phyloP scores from a whole-genome alignment of 805 yeast species.

The Saccharomycopsis synnaedendra region DNA sequence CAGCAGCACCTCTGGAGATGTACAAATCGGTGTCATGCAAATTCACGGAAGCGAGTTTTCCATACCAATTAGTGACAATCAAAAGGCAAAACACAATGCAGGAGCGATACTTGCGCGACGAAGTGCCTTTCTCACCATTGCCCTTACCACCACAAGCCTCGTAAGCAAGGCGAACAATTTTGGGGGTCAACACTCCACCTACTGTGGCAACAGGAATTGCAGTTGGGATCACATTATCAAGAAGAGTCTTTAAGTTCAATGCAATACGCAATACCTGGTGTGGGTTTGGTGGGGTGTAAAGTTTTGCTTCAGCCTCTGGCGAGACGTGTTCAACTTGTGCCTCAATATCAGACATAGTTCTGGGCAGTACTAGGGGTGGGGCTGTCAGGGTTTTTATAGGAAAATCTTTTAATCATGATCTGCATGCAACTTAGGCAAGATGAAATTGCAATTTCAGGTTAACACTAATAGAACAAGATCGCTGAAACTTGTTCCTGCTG shows the following conservation, averaged over 20 bases:
- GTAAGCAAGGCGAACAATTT: constrained; percentile 48
- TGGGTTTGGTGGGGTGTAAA: constrained; percentile 38
- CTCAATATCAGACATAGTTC: not conserved
- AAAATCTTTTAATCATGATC: too few relatives aligned
- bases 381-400: too few relatives aligned
- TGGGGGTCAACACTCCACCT: constrained; percentile 27
- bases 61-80: constrained; percentile 72
- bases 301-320: not conserved
- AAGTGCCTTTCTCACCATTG: constrained; percentile 39
- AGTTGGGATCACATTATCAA: constrained; percentile 56
- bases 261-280: constrained; percentile 62
- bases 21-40: constrained; percentile 58
- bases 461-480: not conserved
- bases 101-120: constrained; percentile 53
- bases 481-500: not conserved
- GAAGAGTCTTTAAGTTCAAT: constrained; percentile 56
- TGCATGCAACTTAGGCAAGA: too few relatives aligned
- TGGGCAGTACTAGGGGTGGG: not conserved
- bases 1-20: constrained; percentile 46
- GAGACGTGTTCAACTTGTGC: too few relatives aligned
- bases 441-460: too few relatives aligned
- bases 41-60: constrained; percentile 44
- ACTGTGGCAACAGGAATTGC: constrained; percentile 38
- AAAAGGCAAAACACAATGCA: constrained; percentile 58
- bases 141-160: constrained; percentile 77